Evolutionary conservation across 2,329 filamentous ascomycete species (phyloP).

Genomic region (Ceratocystis cubensis): DNA sequence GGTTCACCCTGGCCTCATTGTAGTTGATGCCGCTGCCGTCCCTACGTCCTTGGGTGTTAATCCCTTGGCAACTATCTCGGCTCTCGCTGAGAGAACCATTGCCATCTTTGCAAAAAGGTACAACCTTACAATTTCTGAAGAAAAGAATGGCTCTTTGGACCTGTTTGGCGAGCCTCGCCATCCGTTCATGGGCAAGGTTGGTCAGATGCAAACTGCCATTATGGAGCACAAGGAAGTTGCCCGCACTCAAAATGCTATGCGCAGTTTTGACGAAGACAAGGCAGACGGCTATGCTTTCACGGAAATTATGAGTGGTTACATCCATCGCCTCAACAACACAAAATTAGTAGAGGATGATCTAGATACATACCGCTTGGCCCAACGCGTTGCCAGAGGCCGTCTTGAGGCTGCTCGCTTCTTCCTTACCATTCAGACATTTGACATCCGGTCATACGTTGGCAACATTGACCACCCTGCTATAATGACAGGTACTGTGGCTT

Average conservation of each 20-base stretch:
- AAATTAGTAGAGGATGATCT: constrained; percentile 34
- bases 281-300: constrained; percentile 46
- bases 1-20: constrained; percentile 45
- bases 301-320: constrained; percentile 51
- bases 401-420: constrained; percentile 47
- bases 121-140: constrained; percentile 34
- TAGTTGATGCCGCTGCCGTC: constrained; percentile 49
- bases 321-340: constrained; percentile 36
- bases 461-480: constrained; percentile 39
- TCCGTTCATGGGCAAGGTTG: constrained; percentile 22
- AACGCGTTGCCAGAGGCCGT: constrained; percentile 39
- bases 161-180: constrained; percentile 42
- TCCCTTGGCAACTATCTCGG: constrained; percentile 56
- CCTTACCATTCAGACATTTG: constrained; percentile 44
- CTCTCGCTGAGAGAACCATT: constrained; percentile 52
- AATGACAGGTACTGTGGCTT: constrained; percentile 48
- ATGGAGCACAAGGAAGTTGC: constrained; percentile 31
- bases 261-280: constrained; percentile 33
- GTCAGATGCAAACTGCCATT: constrained; percentile 22
- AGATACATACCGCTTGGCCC: constrained; percentile 42
- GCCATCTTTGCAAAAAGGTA: constrained; percentile 36
- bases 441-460: constrained; percentile 37
- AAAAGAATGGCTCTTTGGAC: constrained; percentile 38
- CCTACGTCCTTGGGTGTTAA: constrained; percentile 53
- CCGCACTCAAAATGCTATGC: constrained; percentile 30